Conservation (phyloP, 345 rosid species). For the Eucalyptus urophylla region DNA sequence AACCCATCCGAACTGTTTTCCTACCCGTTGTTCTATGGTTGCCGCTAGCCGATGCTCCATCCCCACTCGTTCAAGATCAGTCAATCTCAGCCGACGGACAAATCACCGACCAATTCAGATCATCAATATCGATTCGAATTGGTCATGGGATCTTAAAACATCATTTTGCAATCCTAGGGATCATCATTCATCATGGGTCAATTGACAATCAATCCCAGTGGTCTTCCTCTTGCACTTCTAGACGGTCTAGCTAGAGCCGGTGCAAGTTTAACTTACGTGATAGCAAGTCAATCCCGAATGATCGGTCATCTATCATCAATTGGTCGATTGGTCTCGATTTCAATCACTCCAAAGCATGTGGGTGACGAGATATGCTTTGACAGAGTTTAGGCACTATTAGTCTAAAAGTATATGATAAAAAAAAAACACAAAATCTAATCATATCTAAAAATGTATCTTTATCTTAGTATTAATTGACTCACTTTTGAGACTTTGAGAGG, state of each 20-base stretch:
- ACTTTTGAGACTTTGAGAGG: neutral
- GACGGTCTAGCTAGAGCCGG: neutral
- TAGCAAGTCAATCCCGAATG: neutral
- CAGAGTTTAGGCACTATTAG: neutral
- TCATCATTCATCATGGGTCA: neutral
- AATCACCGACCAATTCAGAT: neutral
- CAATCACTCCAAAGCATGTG: neutral
- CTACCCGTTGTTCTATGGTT: neutral
- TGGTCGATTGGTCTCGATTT: neutral
- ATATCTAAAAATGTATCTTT: neutral
- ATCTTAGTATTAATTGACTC: neutral
- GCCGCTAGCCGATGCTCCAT: neutral
- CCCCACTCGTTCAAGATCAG: neutral
- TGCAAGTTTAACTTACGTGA: neutral
- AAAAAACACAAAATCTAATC: neutral
- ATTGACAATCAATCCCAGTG: neutral
- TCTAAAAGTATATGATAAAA: no score
- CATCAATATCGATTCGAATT: neutral
- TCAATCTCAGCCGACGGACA: neutral
- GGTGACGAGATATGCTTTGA: neutral
- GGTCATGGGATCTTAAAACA: neutral
- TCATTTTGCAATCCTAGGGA: neutral
- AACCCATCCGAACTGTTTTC: neutral
- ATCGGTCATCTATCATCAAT: neutral
- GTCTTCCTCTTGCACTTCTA: neutral